Evolutionary conservation across 1,139 yeast species (phyloP).

Genomic region (Candida sp.): DNA sequence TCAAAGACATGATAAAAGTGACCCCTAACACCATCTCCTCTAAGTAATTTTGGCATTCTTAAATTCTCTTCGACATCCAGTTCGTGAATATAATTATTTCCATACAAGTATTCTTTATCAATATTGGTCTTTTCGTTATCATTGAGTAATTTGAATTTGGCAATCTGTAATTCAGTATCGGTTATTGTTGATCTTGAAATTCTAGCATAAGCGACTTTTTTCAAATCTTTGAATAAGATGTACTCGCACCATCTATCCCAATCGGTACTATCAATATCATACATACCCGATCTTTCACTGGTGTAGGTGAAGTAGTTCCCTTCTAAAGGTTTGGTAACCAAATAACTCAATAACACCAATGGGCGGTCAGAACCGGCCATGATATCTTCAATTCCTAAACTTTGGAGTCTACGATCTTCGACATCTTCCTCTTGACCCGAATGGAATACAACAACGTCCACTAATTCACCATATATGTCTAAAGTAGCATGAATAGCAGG

Average conservation of each 20-base stretch:
- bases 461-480: constrained; percentile 80
- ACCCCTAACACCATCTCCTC: constrained; percentile 94
- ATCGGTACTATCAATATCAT: constrained; percentile 89
- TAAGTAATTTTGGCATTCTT: constrained; percentile 78
- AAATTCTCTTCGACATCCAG: constrained; percentile 55
- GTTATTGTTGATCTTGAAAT: constrained; percentile 92
- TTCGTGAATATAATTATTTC: constrained; percentile 55
- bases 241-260: constrained; percentile 99
- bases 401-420: constrained; percentile 88
- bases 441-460: constrained; percentile 96
- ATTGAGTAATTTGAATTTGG: constrained; percentile 71
- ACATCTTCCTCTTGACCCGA: constrained; percentile 98
- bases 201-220: constrained; percentile 91
- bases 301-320: constrained; percentile 94
- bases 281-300: constrained; percentile 79
- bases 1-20: constrained; percentile 94
- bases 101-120: constrained; percentile 48
- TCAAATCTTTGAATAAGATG: constrained; percentile 80
- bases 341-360: constrained; percentile 76
- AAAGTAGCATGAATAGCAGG: constrained; percentile 97
- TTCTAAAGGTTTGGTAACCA: constrained; percentile 81
- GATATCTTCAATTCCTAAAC: constrained; percentile 68
- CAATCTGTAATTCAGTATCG: constrained; percentile 94
- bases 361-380: constrained; percentile 84
- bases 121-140: constrained; percentile 35